Base-by-base conservation (phyloP, 768 basidiomycete genomes). In the Antrodiella citrinella region DNA sequence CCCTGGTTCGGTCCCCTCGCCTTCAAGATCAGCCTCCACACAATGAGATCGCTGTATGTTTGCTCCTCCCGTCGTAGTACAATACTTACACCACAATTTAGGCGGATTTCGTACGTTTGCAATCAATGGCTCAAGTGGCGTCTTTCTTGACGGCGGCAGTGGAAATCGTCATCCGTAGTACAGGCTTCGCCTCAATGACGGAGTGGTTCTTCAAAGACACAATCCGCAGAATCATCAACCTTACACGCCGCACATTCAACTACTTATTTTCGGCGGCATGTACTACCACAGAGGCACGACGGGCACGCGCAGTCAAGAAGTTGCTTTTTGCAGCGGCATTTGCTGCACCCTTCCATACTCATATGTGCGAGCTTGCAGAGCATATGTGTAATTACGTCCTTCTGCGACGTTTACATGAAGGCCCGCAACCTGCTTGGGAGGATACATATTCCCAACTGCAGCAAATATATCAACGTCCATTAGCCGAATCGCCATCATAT, bases 121-220 rank as follows among this genome's bases (percentile, higher is more conserved):
- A 44, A 49, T 9, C 45, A 35, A 35, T 67, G 10, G 60, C 69
- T 21, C 72, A 74, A 44, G 57, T 81, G 5, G 66, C 75, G 3
- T 61, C 71, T 2, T 72, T 84, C 50, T 65, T 79, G 43, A 69
- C 70, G 26, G 63, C 75, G 26, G 58, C 79, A 20, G 59, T 76
- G 18, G 71, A 77, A 30, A 60, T 78, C 12, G 55, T 77, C 20
- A 63, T 69, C 24, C 69, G 66, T 45, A 61, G 72, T 1, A 51
- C 82, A 43, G 65, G 62, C 39, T 72, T 73, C 2, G 59, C 73
- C 1, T 61, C 76, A 11, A 67, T 69, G 40, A 72, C 69, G 11
- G 71, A 73, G 26, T 75, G 74, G 66, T 76, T 80, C 45, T 66
- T 81, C 7, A 58, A 63, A 13, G 78, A 84, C 56, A 56, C 80